Base-by-base conservation (phyloP, 116 monocot genomes). In the Posidonia oceanica region DNA sequence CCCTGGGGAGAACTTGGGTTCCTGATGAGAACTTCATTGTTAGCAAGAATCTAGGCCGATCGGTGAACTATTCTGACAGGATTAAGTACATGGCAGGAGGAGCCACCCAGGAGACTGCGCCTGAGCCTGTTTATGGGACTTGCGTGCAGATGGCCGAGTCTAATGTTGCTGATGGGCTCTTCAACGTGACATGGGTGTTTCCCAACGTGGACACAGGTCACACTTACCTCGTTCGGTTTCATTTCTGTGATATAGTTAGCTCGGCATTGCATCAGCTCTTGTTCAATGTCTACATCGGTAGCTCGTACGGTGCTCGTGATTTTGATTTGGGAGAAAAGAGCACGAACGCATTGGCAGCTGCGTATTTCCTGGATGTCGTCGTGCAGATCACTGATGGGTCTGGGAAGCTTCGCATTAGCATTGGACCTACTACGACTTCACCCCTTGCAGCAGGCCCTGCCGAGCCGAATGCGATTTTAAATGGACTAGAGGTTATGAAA, bases 401-500 rank as follows among this genome's bases (percentile, higher is more conserved):
- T 10, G 68, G 70, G 18, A 63, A 75, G 15, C 52, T 90, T 54
- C 70, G 36, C 38, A 41, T 90, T 0, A 84, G 80, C 54, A 76
- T 91, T 21, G 86, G 90, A 4, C 87, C 84, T 29, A 74, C 86
- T 3, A 76, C 86, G 4, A 72, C 38, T 2, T 39, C 61, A 61
- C 1, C 4, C 44, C 21, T 10, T 36, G n/a, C n/a, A n/a, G 3
- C 16, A 7, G 53, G 57, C 13, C 38, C 16, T 71, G 60, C 60
- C 8, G 72, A 73, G 12, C 37, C 36, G 21, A 76, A 78, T 57
- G 86, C 84, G 11, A 82, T 87, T 15, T 71, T 91, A 16, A 91
- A 91, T 54, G 90, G 87, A 7, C 80, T 91, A 57, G 90, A 91
- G 78, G 80, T 91, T 20, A 76, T 91, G 78, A 84, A 82, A 67